Evolutionary conservation across 1,284 basidiomycete genomes (phyloP), one percentile per base, ranked within the genome.

Genomic region (Chalciporus sp.): DNA sequence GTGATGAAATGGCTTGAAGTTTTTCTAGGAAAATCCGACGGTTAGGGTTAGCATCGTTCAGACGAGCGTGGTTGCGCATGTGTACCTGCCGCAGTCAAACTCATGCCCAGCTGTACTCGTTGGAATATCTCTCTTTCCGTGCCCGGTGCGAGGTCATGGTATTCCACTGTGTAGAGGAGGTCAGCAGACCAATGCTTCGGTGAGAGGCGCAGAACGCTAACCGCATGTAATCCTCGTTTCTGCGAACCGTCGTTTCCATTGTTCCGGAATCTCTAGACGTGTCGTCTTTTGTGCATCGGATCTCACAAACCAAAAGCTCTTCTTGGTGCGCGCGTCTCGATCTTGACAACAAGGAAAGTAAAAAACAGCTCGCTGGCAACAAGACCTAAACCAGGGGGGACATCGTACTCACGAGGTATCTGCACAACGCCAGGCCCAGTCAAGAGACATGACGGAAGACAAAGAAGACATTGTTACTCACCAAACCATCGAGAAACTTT

Each of bases 51-150:
- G 46, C 17, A 14, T 3, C 8, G 31, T 14, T 31, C 27, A 10
- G 7, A 20, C 12, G 0, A 11, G 35, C n/a, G n/a, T 11, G 10
- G 2, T 14, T 2, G 17, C 7, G 35, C 26, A 35, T 40, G 33
- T 52, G 54, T 60, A 85, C 87, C 88, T 62, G 84, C 86, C 14
- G 82, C 78, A 3, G 84, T 85, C 45, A 90, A 73, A 14, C 81
- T 74, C 74, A 89, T 82, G 37, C 88, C 88, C n/a, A 90, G 69
- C 61, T 90, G 88, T 7, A 90, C 88, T 29, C 88, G 75, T 62
- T 89, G 85, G 67, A 90, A 90, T n/a, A 90, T 84, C 47, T 90
- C 88, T 43, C 86, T 80, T 63, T 89, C 79, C 8, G 73, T 71
- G 9, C 71, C 73, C 14, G 78, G 72, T 3, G 75, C 69, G 3